These are phyloP conservation scores for Tricholoma flavovirens DNA, from an alignment of 768 basidiomycete species.

Conservation along the genomic window DNA sequence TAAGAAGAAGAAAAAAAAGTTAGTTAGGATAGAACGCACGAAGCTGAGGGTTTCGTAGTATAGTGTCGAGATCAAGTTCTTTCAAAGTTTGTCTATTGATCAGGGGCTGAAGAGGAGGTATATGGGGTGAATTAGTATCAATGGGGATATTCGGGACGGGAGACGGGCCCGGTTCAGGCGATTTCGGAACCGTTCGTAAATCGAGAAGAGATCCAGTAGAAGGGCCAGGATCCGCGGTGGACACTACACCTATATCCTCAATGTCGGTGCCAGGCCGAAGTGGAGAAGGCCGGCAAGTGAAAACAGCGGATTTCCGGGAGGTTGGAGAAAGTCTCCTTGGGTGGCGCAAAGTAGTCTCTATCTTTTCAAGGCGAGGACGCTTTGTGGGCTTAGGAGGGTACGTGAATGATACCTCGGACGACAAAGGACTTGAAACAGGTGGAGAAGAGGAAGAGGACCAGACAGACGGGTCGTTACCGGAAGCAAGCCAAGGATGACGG, in stretches of 20 bases:
- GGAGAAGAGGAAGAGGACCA: slow-evolving; percentile 27
- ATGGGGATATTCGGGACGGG: slow-evolving; percentile 30
- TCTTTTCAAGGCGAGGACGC: slow-evolving; percentile 37
- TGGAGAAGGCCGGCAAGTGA: slow-evolving; percentile 18
- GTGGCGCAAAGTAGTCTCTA: slow-evolving; percentile 20
- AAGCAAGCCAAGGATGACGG: slow-evolving; percentile 34
- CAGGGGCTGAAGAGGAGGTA: slow-evolving; percentile 66
- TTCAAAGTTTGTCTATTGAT: slow-evolving; percentile 81
- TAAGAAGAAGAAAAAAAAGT: slow-evolving; percentile 13
- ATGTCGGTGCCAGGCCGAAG: slow-evolving; percentile 34
- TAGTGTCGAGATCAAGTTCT: slow-evolving; percentile 80
- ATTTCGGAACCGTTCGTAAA: slow-evolving; percentile 22
- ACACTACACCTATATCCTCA: slow-evolving; percentile 42
- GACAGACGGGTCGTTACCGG: slow-evolving; percentile 16
- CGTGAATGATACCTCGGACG: slow-evolving; percentile 20
- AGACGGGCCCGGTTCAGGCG: slow-evolving; percentile 22
- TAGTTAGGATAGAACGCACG: slow-evolving; percentile 48
- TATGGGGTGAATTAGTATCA: slow-evolving; percentile 44
- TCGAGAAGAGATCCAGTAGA: slow-evolving; percentile 39
- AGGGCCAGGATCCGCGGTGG: slow-evolving; percentile 37
- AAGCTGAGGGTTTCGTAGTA: slow-evolving; percentile 85
- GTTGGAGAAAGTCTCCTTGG: slow-evolving; percentile 11
- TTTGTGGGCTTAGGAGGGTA: slow-evolving; percentile 24
- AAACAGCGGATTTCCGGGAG: slow-evolving; percentile 13
- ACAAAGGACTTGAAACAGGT: slow-evolving; percentile 26